Conservation (phyloP, 2,329 filamentous ascomycete species). For the Trichoderma guizhouense region DNA sequence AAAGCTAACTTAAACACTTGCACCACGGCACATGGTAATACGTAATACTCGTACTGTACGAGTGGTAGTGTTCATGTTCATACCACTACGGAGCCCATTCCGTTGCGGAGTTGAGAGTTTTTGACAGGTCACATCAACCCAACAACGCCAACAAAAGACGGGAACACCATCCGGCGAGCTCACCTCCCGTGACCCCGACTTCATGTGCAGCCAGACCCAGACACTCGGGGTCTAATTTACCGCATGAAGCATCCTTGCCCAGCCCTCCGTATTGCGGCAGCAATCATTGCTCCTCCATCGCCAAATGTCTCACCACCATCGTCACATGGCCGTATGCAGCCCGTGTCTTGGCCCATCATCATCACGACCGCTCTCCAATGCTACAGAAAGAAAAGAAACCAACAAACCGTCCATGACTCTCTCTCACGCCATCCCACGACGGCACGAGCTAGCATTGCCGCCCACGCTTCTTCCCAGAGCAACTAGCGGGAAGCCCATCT, state of each 20-base stretch:
- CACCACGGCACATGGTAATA: not conserved
- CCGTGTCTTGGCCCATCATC: not conserved
- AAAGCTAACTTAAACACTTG: not conserved
- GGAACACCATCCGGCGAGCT: not conserved
- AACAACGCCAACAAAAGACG: not conserved
- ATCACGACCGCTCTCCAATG: not conserved
- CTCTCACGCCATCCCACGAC: not conserved
- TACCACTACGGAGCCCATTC: not conserved
- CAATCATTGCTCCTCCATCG: not conserved
- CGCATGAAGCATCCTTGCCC: not conserved
- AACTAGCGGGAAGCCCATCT: not conserved
- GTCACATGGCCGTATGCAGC: not conserved
- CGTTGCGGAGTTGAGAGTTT: not conserved
- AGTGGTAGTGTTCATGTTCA: not conserved
- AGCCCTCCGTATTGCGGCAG: not conserved
- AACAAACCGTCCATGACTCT: not conserved
- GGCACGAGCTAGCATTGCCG: not conserved
- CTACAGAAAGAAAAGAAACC: not conserved
- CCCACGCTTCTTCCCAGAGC: not conserved
- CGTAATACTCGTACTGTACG: not conserved
- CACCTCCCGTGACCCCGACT: not conserved
- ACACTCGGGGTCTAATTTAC: constrained; percentile 5
- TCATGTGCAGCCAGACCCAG: constrained; percentile 5
- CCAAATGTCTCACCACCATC: constrained; percentile 8
- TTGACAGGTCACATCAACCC: not conserved